Conservation (phyloP, 2,329 filamentous ascomycete species). For the Alternaria angustiovoidea region DNA sequence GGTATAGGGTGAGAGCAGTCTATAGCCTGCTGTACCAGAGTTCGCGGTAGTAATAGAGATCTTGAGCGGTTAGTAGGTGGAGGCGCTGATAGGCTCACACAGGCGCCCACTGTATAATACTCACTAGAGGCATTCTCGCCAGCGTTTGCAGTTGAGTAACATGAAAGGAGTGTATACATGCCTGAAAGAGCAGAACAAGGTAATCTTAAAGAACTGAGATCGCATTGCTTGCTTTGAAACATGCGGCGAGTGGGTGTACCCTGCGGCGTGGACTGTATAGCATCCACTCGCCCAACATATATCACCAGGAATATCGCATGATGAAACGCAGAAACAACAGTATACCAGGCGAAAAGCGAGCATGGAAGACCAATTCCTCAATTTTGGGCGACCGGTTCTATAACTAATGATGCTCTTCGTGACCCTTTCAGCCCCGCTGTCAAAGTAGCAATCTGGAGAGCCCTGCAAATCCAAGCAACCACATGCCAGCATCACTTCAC, state of each 20-base stretch:
- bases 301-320: conserved; percentile 19
- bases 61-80: conserved; percentile 31
- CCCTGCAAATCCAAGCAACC: conserved; percentile 26
- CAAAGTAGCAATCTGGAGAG: conserved; percentile 43
- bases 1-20: conserved; percentile 37
- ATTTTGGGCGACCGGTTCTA: conserved; percentile 42
- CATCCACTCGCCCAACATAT: conserved; percentile 31
- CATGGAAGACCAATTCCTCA: conserved; percentile 33
- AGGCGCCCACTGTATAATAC: conserved; percentile 28
- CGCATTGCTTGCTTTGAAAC: conserved; percentile 39
- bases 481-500: conserved; percentile 26
- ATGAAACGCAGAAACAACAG: conserved; percentile 39
- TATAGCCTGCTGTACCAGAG: conserved; percentile 33
- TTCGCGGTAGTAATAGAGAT: conserved; percentile 23
- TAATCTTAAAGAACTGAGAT: conserved; percentile 23
- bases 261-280: conserved; percentile 33
- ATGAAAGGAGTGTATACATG: conserved; percentile 4
- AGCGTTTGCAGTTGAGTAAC: conserved; percentile 7
- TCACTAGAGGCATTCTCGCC: conserved; percentile 38
- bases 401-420: conserved; percentile 48
- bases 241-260: conserved; percentile 22
- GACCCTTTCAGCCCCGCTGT: conserved; percentile 44
- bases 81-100: conserved; percentile 24
- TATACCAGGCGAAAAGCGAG: conserved; percentile 14
- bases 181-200: conserved; percentile 15